phyloP scores from a whole-genome alignment of 1,284 basidiomycete species.

The Sphagnurus paluster region DNA sequence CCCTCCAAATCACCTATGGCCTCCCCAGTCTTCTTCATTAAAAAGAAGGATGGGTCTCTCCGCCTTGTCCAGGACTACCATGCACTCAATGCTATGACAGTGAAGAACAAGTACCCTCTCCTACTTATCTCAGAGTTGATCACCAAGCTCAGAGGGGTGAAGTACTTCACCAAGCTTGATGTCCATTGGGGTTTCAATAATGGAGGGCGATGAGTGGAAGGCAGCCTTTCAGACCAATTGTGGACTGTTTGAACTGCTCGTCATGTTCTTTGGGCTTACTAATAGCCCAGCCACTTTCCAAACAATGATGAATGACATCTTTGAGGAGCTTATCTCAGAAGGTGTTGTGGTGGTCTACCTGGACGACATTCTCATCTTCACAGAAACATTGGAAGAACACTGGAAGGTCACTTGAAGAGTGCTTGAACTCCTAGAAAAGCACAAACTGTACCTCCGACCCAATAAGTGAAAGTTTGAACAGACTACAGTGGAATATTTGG shows the following conservation, averaged over 20 bases:
- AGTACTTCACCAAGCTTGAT: background rate
- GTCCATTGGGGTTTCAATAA: constrained; percentile 22
- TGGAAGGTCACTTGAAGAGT: background rate
- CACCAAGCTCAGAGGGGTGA: constrained; percentile 21
- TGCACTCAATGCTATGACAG: constrained; percentile 34
- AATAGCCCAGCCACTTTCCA: constrained; percentile 34
- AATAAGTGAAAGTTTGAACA: constrained; percentile 4
- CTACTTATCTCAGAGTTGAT: constrained; percentile 36
- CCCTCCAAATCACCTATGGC: constrained; percentile 30
- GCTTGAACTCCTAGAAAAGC: background rate
- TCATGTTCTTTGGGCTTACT: constrained; percentile 35
- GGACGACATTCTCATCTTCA: constrained; percentile 17
- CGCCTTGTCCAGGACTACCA: constrained; percentile 36
- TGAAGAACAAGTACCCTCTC: constrained; percentile 36
- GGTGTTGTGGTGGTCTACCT: constrained; percentile 20
- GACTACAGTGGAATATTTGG: background rate
- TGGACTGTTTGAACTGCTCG: constrained; percentile 32
- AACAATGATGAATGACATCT: constrained; percentile 26
- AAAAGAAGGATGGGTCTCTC: constrained; percentile 41
- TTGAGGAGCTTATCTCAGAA: constrained; percentile 21
- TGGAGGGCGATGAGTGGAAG: constrained; percentile 21
- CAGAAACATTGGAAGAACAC: constrained; percentile 18
- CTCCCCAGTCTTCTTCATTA: constrained; percentile 43
- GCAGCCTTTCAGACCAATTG: constrained; percentile 30
- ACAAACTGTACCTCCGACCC: background rate